Conservation (phyloP, 257 asterid genomes). For the Penstemon newberryi region DNA sequence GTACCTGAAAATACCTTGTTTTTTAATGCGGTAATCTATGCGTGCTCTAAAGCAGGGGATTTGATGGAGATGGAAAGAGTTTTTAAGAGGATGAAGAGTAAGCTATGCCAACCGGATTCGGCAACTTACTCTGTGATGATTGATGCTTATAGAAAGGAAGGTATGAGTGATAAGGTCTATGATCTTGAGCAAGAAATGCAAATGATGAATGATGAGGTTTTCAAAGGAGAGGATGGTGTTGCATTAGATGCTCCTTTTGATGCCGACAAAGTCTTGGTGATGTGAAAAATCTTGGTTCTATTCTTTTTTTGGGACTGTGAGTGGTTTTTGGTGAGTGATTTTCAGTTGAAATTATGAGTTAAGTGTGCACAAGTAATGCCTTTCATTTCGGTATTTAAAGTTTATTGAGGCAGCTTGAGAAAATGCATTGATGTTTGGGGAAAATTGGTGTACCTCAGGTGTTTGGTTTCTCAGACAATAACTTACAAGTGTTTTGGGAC, state of each 20-base stretch:
- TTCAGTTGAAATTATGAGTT: background rate
- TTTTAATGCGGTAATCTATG: slow-evolving; percentile 74
- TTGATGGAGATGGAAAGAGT: slow-evolving; percentile 91
- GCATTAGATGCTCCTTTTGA: slow-evolving; percentile 30
- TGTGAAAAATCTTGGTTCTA: slow-evolving; percentile 16
- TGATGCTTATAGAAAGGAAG: slow-evolving; percentile 75
- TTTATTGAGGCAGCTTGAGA: too few relatives aligned
- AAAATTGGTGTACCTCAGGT: too few relatives aligned
- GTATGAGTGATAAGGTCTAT: slow-evolving; percentile 77
- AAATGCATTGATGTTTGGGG: too few relatives aligned
- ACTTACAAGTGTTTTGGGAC: too few relatives aligned
- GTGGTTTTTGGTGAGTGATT: background rate
- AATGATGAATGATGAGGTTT: slow-evolving; percentile 27
- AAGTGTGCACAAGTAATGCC: too few relatives aligned
- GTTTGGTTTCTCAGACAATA: too few relatives aligned
- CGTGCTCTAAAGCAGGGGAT: slow-evolving; percentile 83
- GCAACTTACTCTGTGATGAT: slow-evolving; percentile 71
- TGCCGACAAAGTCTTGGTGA: slow-evolving; percentile 15
- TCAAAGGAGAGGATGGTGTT: slow-evolving; percentile 25
- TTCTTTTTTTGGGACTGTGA: slow-evolving; percentile 2
- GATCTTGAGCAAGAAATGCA: slow-evolving; percentile 69
- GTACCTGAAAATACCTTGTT: slow-evolving; percentile 84
- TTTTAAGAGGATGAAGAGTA: slow-evolving; percentile 79
- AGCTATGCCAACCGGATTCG: slow-evolving; percentile 65
- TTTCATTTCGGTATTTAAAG: too few relatives aligned